Percentiles rank a stretch among this genome's conserved stretches.
Conservation (phyloP, 257 asterid species). For the Jasminum sambac region DNA sequence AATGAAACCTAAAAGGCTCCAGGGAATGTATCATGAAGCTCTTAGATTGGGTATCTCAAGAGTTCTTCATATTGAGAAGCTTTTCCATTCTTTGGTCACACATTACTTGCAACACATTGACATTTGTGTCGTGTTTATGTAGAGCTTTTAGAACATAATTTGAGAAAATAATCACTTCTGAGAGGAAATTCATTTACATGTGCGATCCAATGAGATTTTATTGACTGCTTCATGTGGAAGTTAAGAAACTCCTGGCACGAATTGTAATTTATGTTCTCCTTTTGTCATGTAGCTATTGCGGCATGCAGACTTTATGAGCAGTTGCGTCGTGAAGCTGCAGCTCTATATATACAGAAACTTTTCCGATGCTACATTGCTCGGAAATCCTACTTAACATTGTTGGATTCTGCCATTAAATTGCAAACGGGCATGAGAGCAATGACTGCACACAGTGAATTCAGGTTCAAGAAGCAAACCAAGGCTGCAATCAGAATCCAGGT, state of each 20-base stretch:
- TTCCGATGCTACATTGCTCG: conserved; percentile 66
- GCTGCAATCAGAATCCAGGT: conserved; percentile 95
- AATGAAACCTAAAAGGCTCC: background rate
- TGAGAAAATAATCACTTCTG: too few relatives aligned
- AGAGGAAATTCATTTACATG: too few relatives aligned
- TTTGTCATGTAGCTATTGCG: conserved; percentile 51
- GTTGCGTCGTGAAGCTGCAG: conserved; percentile 86
- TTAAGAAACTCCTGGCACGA: conserved; percentile 12
- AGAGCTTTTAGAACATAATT: too few relatives aligned
- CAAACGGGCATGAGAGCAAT: conserved; percentile 97
- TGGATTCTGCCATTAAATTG: conserved; percentile 55
- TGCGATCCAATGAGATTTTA: too few relatives aligned
- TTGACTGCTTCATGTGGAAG: background rate
- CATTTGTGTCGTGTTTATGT: too few relatives aligned
- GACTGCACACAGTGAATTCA: conserved; percentile 80
- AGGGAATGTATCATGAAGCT: background rate
- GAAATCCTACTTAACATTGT: conserved; percentile 61
- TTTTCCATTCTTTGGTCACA: background rate
- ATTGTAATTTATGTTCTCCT: background rate
- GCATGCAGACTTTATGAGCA: conserved; percentile 91
- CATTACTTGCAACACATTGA: too few relatives aligned
- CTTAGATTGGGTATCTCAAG: background rate
- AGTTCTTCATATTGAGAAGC: background rate
- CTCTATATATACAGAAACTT: conserved; percentile 88
- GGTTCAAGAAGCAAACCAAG: conserved; percentile 84